These are phyloP conservation scores for Citrus glauca DNA, from an alignment of 345 rosid genomes.

Conservation along the genomic window DNA sequence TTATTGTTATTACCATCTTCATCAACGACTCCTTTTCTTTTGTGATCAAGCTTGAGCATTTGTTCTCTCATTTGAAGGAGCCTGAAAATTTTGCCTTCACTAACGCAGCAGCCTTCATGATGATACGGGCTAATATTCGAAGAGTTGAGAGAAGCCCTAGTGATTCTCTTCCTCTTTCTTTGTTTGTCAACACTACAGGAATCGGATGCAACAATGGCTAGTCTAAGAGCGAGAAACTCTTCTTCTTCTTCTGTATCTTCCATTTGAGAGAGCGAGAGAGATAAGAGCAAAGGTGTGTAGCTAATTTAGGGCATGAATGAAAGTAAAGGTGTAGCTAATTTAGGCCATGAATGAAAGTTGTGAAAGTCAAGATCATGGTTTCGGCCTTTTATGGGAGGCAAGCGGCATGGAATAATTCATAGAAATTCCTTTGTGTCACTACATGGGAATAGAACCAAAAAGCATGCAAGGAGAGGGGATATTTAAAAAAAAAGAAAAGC, in stretches of 20 bases:
- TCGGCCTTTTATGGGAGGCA: slow-evolving; percentile 25
- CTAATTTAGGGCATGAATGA: not conserved
- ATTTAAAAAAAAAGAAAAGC: not conserved
- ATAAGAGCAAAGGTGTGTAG: not conserved
- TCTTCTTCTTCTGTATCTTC: slow-evolving; percentile 26
- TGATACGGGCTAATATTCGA: not conserved
- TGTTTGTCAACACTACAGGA: not conserved
- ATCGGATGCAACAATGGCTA: slow-evolving; percentile 37
- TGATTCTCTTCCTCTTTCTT: slow-evolving; percentile 34
- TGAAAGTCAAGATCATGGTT: slow-evolving; percentile 1
- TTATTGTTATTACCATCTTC: slow-evolving; percentile 22
- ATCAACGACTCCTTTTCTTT: slow-evolving; percentile 14
- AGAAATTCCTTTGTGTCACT: slow-evolving; percentile 32
- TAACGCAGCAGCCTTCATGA: slow-evolving; percentile 3
- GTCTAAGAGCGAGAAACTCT: slow-evolving; percentile 46
- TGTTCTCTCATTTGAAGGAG: slow-evolving; percentile 58
- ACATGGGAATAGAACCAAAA: slow-evolving; percentile 27
- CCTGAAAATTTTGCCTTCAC: slow-evolving; percentile 43
- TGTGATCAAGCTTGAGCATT: slow-evolving; percentile 38
- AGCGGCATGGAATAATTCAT: slow-evolving; percentile 21
- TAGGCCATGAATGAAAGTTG: not conserved
- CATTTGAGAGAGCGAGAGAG: slow-evolving; percentile 2
- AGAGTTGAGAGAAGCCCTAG: slow-evolving; percentile 7
- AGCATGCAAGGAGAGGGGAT: not conserved
- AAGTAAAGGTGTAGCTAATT: not conserved